Base-by-base conservation (phyloP, 805 yeast genomes). In the Candida koratica region DNA sequence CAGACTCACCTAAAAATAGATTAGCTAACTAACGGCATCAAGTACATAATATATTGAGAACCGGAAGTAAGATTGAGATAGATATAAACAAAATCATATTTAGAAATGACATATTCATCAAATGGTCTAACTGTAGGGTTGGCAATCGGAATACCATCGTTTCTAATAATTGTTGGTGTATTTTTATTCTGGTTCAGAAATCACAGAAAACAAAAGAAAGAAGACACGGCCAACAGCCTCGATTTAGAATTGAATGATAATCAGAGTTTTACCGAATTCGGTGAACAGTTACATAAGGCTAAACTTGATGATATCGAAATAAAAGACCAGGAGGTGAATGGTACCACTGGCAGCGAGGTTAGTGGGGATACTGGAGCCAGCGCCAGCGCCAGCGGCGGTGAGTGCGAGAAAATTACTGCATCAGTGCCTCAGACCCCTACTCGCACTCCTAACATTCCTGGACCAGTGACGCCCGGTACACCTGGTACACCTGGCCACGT, bases 141-240 rank as follows among this genome's bases (percentile, higher is more conserved):
- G 25, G 65, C 68, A 13, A 62, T 67, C 14, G 71, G 71, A 5
- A 46, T 65, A 14, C 71, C 71, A 3, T 48, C 62, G 19, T 51
- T 56, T 30, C 37, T 67, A 5, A 51, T 64, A 12, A 19, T 65
- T 5, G 24, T 49, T 4, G 52, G 52, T 11, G 45, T 49, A 23
- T 22, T 47, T 4, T 18, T 48, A 10, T 48, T 66, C 36, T 60
- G 61, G 58, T 34, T 43, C 28, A 45, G 61, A 32, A 58, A 60
- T 43, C 56, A 57, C 27, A 50, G 56, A 25, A 49, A 51, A 18
- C 67, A 60, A 38, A 43, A 42, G 22, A 39, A 38, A 26, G 71
- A 67, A 46, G 71, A 64, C 43, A 31, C 38, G 14, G 36, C 41
- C 9, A 55, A 47, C 16, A 60, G 52, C 10, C 43, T 61, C 25